These are phyloP conservation scores for Wickerhamomyces bovis DNA, from an alignment of 805 yeast species.

Conservation along the genomic window DNA sequence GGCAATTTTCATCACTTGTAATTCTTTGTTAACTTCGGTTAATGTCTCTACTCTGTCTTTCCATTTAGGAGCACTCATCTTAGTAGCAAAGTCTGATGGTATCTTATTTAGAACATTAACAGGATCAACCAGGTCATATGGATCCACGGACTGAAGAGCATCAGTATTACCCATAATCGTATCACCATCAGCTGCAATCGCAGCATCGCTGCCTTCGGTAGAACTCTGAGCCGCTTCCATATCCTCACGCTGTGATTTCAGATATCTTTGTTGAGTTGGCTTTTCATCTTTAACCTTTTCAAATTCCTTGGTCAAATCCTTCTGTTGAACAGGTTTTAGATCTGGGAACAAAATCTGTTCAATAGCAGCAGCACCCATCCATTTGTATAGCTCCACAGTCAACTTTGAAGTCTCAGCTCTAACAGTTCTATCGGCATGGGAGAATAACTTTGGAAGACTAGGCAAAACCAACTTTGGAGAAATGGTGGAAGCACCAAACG, in stretches of 20 bases:
- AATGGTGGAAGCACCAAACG: constrained; percentile 59
- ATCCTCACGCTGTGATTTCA: constrained; percentile 47
- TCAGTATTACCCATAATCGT: constrained; percentile 24
- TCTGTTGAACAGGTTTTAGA: constrained; percentile 88
- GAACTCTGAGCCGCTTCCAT: constrained; percentile 20
- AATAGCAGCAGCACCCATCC: constrained; percentile 56
- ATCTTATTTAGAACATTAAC: constrained; percentile 59
- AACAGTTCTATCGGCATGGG: constrained; percentile 82
- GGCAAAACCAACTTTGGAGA: constrained; percentile 54
- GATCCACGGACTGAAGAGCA: constrained; percentile 38
- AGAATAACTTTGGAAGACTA: constrained; percentile 60
- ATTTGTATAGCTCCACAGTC: constrained; percentile 62
- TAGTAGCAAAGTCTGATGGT: constrained; percentile 53
- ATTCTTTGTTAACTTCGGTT: constrained; percentile 48
- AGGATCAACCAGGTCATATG: constrained; percentile 66
- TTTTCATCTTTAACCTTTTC: constrained; percentile 38
- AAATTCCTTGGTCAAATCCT: constrained; percentile 69
- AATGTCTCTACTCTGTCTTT: constrained; percentile 85
- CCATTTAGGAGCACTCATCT: constrained; percentile 70
- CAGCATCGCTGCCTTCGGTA: constrained; percentile 6
- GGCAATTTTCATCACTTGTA: constrained; percentile 49
- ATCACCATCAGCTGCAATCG: constrained; percentile 14
- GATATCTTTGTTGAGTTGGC: constrained; percentile 49
- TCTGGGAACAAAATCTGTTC: constrained; percentile 56
- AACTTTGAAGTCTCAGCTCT: constrained; percentile 70